Evolutionary conservation across 2,329 filamentous ascomycete genomes (phyloP).

Genomic region (Pochonia chlamydosporia): DNA sequence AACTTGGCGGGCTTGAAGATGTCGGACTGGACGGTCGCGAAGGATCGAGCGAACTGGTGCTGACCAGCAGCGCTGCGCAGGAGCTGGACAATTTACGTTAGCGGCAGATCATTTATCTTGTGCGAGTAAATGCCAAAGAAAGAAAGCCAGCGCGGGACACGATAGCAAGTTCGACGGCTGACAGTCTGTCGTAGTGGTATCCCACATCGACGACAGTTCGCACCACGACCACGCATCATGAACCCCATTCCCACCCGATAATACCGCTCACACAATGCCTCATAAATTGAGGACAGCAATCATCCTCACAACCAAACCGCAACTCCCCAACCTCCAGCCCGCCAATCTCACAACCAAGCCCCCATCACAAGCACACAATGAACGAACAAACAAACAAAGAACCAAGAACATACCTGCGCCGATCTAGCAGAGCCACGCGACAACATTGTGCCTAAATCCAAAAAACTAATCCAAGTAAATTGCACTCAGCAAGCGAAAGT

Average conservation of each 20-base stretch:
- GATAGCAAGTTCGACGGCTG: not conserved
- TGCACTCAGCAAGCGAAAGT: conserved; percentile 4
- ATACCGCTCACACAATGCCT: not conserved
- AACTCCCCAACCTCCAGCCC: not conserved
- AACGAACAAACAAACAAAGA: not conserved
- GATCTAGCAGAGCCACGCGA: conserved; percentile 51
- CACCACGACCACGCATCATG: not conserved
- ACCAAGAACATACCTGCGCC: conserved; percentile 49
- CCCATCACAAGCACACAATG: not conserved
- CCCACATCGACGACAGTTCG: not conserved
- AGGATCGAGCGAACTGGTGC: conserved; percentile 46
- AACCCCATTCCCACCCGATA: not conserved
- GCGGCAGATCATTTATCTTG: not conserved
- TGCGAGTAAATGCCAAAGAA: not conserved
- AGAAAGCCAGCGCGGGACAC: not conserved
- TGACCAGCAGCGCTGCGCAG: conserved; percentile 43
- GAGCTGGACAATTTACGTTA: conserved; percentile 31
- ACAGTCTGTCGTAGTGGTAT: not conserved
- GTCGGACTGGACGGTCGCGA: conserved; percentile 84
- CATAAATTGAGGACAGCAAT: not conserved
- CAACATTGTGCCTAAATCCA: conserved; percentile 41
- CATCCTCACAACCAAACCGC: not conserved
- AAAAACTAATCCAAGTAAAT: not conserved
- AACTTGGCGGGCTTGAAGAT: conserved; percentile 99
- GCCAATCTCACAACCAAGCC: too few species aligned